Base-by-base conservation (phyloP, 495 filamentous ascomycete species). In the Friedmanniomyces simplex region DNA sequence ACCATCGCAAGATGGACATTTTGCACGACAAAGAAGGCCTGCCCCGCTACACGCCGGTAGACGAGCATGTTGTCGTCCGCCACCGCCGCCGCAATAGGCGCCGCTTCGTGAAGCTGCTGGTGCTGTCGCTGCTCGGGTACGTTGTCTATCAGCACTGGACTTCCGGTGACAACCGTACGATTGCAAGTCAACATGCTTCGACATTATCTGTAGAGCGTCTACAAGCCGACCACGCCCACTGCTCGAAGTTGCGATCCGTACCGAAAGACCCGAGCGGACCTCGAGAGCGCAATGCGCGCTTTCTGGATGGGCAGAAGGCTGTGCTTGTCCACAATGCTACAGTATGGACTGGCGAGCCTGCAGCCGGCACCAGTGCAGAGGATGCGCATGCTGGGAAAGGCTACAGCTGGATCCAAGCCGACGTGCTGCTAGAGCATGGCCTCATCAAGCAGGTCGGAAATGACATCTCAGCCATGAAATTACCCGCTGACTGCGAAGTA, bases 291-390 rank as follows among this genome's bases (percentile, higher is more conserved):
- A 68, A 64, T 51, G 58, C 59, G 21, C 58, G 66, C 25, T 66
- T 58, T 57, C 36, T 66, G 41, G 58, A 58, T 16, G 55, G 58
- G 4, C 59, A 60, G 10, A 57, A 53, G 20, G 50, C 66, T 0
- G 24, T 60, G 2, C 61, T 68, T 18, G 64, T 68, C 30, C 51
- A 56, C 7, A 68, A 68, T 55, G 66, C 66, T 11, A 64, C 66
- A 22, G 42, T 66, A 30, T 68, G 66, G 66, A 64, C 63, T 28
- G 66, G 66, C 7, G 63, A 64, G 32, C 58, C 66, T 1, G 49
- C 20, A 0, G 16, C 48, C 25, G 59, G 61, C 1, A 64, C 61
- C 3, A 57, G 54, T 14, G 21, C 43, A 10, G 55, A 62, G 18
- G 66, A 68, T 45, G 60, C 55, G n/a, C 50, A 52, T 34, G 12